Percentiles rank a stretch among this genome's conserved stretches.
Conservation (phyloP, 345 rosid genomes). For the Nephelium lappaceum region DNA sequence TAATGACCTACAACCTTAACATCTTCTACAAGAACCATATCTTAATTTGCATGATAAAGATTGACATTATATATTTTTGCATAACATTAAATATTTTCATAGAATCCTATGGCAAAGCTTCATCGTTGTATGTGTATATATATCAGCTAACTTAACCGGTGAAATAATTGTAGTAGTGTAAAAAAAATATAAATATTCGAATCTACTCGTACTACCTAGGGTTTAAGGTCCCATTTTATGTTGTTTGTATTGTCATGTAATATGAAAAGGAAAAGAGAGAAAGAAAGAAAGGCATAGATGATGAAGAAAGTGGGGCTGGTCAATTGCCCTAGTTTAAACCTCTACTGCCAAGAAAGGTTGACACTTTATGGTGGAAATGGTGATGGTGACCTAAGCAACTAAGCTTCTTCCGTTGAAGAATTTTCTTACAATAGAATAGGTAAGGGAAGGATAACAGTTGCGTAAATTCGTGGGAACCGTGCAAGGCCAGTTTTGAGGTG, state of each 20-base stretch:
- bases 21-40: background rate
- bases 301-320: conserved; percentile 10
- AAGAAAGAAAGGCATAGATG: background rate
- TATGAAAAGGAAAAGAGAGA: background rate
- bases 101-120: background rate
- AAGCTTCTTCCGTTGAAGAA: conserved; percentile 12
- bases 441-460: background rate
- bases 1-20: background rate
- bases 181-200: too few species aligned
- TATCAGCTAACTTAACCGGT: too few species aligned
- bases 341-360: conserved; percentile 37
- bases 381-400: conserved; percentile 30
- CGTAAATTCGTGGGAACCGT: conserved; percentile 4
- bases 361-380: conserved; percentile 33
- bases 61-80: background rate
- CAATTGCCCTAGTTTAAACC: conserved; percentile 15
- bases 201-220: too few species aligned
- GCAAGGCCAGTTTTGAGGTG: conserved; percentile 22
- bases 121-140: too few species aligned
- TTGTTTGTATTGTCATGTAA: background rate
- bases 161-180: too few species aligned
- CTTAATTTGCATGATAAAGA: background rate
- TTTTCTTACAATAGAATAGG: conserved; percentile 2
- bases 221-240: background rate
- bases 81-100: too few species aligned